phyloP scores from a whole-genome alignment of 2,329 filamentous ascomycete genomes.

The Neofusicoccum parvum region DNA sequence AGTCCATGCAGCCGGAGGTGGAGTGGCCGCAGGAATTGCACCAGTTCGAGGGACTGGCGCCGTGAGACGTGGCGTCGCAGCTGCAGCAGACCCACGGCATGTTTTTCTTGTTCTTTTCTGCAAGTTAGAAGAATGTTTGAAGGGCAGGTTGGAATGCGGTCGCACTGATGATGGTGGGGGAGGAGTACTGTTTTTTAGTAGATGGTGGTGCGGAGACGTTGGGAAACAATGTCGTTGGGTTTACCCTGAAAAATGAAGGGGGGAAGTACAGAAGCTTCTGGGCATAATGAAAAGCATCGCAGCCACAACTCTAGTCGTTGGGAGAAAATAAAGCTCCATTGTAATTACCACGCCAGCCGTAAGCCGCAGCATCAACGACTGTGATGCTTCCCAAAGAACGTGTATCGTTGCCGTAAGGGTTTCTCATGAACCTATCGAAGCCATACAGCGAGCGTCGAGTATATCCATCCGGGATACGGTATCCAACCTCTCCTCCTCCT shows the following conservation, averaged over 20 bases:
- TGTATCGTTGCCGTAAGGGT: neutral
- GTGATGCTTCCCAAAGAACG: too few species aligned
- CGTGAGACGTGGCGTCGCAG: neutral
- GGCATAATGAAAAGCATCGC: too few species aligned
- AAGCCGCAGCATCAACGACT: too few species aligned
- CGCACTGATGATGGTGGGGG: neutral
- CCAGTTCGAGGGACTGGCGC: neutral
- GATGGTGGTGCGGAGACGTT: neutral
- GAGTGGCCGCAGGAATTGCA: conserved; percentile 10
- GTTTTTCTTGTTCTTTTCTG: neutral
- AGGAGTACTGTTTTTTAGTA: neutral
- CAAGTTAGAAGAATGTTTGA: neutral
- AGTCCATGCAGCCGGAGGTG: conserved; percentile 4
- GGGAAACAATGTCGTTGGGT: too few species aligned
- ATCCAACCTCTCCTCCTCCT: too few species aligned
- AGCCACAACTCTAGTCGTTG: too few species aligned
- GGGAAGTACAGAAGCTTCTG: too few species aligned
- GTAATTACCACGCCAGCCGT: neutral
- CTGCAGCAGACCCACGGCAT: conserved; percentile 8
- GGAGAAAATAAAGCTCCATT: neutral
- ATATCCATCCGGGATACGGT: too few species aligned
- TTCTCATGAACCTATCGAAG: neutral
- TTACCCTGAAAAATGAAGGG: too few species aligned
- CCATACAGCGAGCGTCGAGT: neutral
- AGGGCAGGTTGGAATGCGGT: neutral